Evolutionary conservation across 495 filamentous ascomycete genomes (phyloP).

Genomic region (Aspergillus sclerotiicarbonarius): DNA sequence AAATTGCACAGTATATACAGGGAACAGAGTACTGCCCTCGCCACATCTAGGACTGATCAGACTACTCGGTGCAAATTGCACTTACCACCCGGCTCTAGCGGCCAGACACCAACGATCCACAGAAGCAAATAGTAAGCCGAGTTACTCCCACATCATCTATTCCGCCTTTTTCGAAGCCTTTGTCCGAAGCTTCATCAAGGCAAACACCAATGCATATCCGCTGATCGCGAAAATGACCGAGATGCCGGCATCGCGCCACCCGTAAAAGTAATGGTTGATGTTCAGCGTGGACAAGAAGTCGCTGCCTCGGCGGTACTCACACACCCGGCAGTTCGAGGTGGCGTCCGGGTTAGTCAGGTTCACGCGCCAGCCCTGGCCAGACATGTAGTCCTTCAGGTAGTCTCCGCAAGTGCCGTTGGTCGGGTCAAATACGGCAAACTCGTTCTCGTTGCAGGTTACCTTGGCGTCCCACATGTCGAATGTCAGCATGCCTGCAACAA

Average conservation of each 20-base stretch:
- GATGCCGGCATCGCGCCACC: conserved; percentile 40
- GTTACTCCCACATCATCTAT: no score
- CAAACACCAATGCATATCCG: conserved; percentile 41
- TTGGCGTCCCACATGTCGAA: conserved; percentile 52
- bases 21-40: neutral
- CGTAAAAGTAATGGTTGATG: conserved; percentile 33
- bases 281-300: conserved; percentile 39
- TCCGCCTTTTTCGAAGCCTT: conserved; percentile 24
- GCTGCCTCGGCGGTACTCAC: conserved; percentile 37
- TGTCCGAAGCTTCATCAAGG: conserved; percentile 40
- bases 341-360: conserved; percentile 50
- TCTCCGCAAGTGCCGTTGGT: conserved; percentile 47
- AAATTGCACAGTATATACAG: neutral
- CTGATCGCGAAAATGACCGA: conserved; percentile 41
- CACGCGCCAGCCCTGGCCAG: conserved; percentile 40
- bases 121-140: neutral
- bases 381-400: conserved; percentile 53
- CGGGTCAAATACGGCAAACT: conserved; percentile 54
- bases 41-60: no score
- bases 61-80: neutral
- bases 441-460: conserved; percentile 54
- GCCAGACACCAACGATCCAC: no score
- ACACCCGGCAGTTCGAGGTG: conserved; percentile 56
- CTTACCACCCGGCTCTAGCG: no score
- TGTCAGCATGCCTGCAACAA: conserved; percentile 56